Base-by-base conservation (phyloP, 1,284 basidiomycete genomes). In the Rhodotorula mucilaginosa region DNA sequence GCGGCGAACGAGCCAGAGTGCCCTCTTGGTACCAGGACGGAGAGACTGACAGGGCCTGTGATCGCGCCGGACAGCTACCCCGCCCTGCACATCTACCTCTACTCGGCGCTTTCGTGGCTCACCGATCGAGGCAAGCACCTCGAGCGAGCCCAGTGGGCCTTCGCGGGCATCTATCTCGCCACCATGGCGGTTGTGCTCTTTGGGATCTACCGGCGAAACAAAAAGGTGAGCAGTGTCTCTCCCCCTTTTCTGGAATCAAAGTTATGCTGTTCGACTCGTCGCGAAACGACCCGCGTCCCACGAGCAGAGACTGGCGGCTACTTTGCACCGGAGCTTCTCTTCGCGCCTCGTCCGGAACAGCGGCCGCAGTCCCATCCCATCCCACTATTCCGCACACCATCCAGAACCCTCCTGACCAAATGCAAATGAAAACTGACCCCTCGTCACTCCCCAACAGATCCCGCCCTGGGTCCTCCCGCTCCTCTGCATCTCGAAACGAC, bases 71-170 rank as follows among this genome's bases (percentile, higher is more conserved):
- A 21, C 79, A 96, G 93, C 60, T 99, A 99, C 81, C 97, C 97
- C 2, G 97, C 95, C 23, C 90, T 93, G 2, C 94, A 97, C 80
- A 84, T 99, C 65, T 88, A 91, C 79, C 86, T 97, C 72, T 94
- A 96, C 81, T 85, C 87, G 5, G 73, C 87, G n/a, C 83, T 99
- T 1, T 86, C 91, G 80, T 79, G 80, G 47, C 79, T 93, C 52
- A 92, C 90, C 12, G 78, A 86, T 2, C 29, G 62, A 16, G 91
- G 91, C 10, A 83, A 78, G 61, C 84, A 90, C 76, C 83, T 97
- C 67, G 80, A 81, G 44, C 81, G 86, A 1, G 91, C 89, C 0
- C 94, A 97, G 81, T 87, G 89, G 67, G 84, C 93, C 65, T 97
- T 93, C 78, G 88, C 85, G 3, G 81, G 77, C 0, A 81, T 97